phyloP scores from a whole-genome alignment of 2,329 filamentous ascomycete species.

The Didymella pomorum region DNA sequence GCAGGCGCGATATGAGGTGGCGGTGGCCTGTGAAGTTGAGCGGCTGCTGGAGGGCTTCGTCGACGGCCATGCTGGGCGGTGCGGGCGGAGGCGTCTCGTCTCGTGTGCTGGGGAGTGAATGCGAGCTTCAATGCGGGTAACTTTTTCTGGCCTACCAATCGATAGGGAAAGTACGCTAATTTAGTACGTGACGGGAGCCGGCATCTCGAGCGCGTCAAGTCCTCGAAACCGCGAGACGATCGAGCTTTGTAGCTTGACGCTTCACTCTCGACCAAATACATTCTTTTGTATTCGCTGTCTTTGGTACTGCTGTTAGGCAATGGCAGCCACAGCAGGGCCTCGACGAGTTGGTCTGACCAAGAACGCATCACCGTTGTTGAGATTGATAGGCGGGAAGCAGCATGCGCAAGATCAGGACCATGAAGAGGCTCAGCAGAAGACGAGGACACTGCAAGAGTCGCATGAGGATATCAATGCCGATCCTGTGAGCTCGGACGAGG shows the following conservation, averaged over 20 bases:
- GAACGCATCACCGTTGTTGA: slow-evolving; percentile 35
- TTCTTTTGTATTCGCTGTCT: not conserved
- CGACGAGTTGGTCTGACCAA: slow-evolving; percentile 5
- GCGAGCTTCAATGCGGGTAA: slow-evolving; percentile 21
- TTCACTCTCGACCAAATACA: not conserved
- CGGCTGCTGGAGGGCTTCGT: slow-evolving; percentile 55
- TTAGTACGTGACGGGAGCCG: not conserved
- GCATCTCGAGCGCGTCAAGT: slow-evolving; percentile 4
- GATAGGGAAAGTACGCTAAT: slow-evolving; percentile 13
- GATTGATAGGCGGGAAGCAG: slow-evolving; percentile 39
- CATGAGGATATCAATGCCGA: slow-evolving; percentile 26
- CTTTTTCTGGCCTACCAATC: slow-evolving; percentile 28
- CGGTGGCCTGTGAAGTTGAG: slow-evolving; percentile 85
- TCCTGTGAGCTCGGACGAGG: slow-evolving; percentile 36
- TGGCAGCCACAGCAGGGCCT: slow-evolving; percentile 21
- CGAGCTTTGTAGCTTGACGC: not conserved
- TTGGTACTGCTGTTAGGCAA: not conserved
- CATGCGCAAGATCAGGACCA: slow-evolving; percentile 52
- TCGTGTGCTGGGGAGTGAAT: slow-evolving; percentile 6
- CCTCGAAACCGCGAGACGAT: not conserved
- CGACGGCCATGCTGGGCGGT: slow-evolving; percentile 37
- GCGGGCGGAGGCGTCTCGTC: slow-evolving; percentile 2
- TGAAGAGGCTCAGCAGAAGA: slow-evolving; percentile 28
- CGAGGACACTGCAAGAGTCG: not conserved
- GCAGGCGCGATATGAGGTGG: slow-evolving; percentile 81